Conservation (phyloP, 768 basidiomycete genomes). For the Hirschioporus abietinus region DNA sequence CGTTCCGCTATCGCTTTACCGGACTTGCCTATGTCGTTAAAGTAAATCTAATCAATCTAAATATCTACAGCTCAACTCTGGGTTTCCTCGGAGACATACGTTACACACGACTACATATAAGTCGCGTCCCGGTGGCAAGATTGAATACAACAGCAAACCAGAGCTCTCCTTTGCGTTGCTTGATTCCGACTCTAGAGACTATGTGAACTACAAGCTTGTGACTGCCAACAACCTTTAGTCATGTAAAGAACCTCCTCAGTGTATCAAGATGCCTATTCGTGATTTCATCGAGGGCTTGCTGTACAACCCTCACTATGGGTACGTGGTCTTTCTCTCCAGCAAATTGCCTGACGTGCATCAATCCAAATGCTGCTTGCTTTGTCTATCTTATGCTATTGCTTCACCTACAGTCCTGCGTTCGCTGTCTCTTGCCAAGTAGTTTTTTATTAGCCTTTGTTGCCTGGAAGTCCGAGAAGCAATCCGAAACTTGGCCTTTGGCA, state of each 20-base stretch:
- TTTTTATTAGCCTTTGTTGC: no score
- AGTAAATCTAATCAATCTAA: no score
- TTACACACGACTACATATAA: constrained; percentile 1
- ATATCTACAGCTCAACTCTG: not conserved
- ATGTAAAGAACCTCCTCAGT: constrained; percentile 54
- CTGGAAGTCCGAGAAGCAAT: no score
- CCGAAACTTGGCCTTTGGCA: no score
- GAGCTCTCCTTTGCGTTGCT: constrained; percentile 43
- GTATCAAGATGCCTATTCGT: constrained; percentile 89
- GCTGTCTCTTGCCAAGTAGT: no score
- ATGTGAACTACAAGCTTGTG: constrained; percentile 49
- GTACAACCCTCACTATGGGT: constrained; percentile 97
- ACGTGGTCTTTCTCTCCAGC: no score
- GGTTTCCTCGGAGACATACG: not conserved
- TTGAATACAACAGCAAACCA: constrained; percentile 64
- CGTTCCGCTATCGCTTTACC: no score
- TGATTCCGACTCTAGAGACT: constrained; percentile 37
- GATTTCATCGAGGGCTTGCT: constrained; percentile 96
- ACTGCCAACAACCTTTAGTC: constrained; percentile 66
- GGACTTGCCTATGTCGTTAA: no score
- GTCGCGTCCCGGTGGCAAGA: constrained; percentile 41
- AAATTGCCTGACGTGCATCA: no score
- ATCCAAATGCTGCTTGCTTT: no score
- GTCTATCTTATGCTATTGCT: no score
- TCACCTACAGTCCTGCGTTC: no score